A percentile compares a stretch with the other conserved stretches of the same genome.
Conservation (phyloP, 2,329 filamentous ascomycete species). For the Aspergillus persii region DNA sequence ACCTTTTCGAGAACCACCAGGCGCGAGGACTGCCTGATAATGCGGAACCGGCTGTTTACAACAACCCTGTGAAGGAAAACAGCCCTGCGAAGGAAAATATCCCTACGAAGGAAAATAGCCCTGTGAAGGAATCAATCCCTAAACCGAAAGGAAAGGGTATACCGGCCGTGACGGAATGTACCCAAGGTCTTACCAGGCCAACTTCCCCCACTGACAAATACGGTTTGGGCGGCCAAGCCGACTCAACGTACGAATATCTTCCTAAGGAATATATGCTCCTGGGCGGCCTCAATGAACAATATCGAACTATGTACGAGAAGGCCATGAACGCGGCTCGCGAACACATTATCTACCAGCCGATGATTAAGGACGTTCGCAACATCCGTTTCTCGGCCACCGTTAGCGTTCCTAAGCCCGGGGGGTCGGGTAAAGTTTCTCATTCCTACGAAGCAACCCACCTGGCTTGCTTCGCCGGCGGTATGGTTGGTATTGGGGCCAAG, state of each 20-base stretch:
- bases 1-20: conserved; percentile 23
- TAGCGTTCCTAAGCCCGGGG: conserved; percentile 21
- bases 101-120: neutral
- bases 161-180: conserved; percentile 32
- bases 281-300: conserved; percentile 44
- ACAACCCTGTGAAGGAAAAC: neutral
- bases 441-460: conserved; percentile 57
- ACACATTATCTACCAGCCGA: conserved; percentile 46
- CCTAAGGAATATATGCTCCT: conserved; percentile 50
- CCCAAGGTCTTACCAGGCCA: conserved; percentile 39
- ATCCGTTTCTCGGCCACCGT: conserved; percentile 43
- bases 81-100: too few species aligned
- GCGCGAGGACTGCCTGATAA: conserved; percentile 21
- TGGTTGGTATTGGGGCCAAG: conserved; percentile 60
- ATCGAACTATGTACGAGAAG: conserved; percentile 44
- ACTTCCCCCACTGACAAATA: conserved; percentile 38
- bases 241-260: conserved; percentile 52
- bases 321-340: conserved; percentile 40
- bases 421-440: conserved; percentile 27
- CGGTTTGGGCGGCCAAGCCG: conserved; percentile 44
- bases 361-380: conserved; percentile 41
- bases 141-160: conserved; percentile 10
- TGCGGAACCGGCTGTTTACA: conserved; percentile 29
- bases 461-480: conserved; percentile 60
- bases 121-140: neutral